Evolutionary conservation across 306 rosid species (phyloP), one percentile per base, ranked within the genome.

Genomic region (Lathyrus oleraceus): DNA sequence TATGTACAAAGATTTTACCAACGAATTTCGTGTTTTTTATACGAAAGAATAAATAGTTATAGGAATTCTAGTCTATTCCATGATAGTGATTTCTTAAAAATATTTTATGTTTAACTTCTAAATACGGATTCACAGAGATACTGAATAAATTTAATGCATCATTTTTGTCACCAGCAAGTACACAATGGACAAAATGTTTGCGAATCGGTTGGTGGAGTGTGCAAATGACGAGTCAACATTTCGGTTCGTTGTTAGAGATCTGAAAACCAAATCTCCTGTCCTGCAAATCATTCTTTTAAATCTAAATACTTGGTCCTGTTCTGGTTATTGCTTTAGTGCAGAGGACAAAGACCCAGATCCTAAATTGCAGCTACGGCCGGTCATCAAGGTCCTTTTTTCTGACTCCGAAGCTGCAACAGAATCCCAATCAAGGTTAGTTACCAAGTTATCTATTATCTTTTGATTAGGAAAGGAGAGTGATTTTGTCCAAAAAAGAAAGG

Each of bases 211-310:
- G 78, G 56, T 84, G 43, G 91, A 89, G 78, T 81, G 82, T 80
- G 92, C 96, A 60, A 82, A 76, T 48, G 95, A 88, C 45, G 96
- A 91, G 84, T 81, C 91, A 52, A 81, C 90, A n/a, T 94, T 83
- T 79, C 87, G 99, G 75, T 91, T 89, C n/a, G 81, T 86, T 70
- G 76, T 88, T 59, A 86, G 85, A 74, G 97, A 94, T 73, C 76
- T 94, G 76, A 77, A 81, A 78, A 83, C 88, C 70, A 80, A 68
- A 76, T 66, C 82, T 71, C 87, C 91, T 43, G 66, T 74, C 70
- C 79, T 88, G 83, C 96, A 87, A 82, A 71, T 94, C 74, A 81
- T 84, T 62, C 91, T 92, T 19, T 70, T 87, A 10, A 92, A 92
- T 75, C 83, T 84, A 82, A 87, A 82, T 84, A 79, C 88, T 38